Percentiles rank a stretch among this genome's conserved stretches.
phyloP scores from a whole-genome alignment of 768 basidiomycete species.

The Galerina marginata region DNA sequence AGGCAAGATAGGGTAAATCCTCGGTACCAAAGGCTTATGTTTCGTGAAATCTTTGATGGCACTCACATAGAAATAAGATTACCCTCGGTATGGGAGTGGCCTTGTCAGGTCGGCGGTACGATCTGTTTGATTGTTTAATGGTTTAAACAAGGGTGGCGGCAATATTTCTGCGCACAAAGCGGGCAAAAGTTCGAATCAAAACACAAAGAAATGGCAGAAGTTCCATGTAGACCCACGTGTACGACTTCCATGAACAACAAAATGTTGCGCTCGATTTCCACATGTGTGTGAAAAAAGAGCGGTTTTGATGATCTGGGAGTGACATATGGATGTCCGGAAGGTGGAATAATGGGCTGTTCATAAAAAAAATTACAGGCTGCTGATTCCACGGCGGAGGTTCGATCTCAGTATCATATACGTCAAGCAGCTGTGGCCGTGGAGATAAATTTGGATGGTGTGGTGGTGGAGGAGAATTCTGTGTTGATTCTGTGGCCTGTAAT shows the following conservation, averaged over 20 bases:
- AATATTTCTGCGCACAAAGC: conserved; percentile 2
- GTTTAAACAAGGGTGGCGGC: not conserved
- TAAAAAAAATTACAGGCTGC: conserved; percentile 13
- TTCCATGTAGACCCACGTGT: conserved; percentile 13
- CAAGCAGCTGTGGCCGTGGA: conserved; percentile 44
- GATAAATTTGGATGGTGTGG: conserved; percentile 21
- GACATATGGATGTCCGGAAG: conserved; percentile 40
- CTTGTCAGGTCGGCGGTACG: conserved; percentile 14
- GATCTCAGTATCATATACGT: conserved; percentile 23
- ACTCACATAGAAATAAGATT: conserved; percentile 3
- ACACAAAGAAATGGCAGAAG: conserved; percentile 3
- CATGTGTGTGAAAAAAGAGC: conserved; percentile 35
- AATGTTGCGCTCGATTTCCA: conserved; percentile 26
- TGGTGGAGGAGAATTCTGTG: not conserved
- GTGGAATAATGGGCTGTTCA: conserved; percentile 31
- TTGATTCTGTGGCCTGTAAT: not conserved
- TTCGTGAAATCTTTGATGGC: not conserved
- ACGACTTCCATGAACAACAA: conserved; percentile 1
- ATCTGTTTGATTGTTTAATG: conserved; percentile 4
- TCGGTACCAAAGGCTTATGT: conserved; percentile 13
- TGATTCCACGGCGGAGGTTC: conserved; percentile 42
- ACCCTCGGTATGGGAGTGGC: not conserved
- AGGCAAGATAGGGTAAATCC: conserved; percentile 18
- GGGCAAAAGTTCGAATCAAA: conserved; percentile 3
- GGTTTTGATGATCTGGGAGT: conserved; percentile 37